A percentile compares a stretch with the other conserved stretches of the same genome.
phyloP scores from a whole-genome alignment of 331 rosid species.

The Malus hybrid region DNA sequence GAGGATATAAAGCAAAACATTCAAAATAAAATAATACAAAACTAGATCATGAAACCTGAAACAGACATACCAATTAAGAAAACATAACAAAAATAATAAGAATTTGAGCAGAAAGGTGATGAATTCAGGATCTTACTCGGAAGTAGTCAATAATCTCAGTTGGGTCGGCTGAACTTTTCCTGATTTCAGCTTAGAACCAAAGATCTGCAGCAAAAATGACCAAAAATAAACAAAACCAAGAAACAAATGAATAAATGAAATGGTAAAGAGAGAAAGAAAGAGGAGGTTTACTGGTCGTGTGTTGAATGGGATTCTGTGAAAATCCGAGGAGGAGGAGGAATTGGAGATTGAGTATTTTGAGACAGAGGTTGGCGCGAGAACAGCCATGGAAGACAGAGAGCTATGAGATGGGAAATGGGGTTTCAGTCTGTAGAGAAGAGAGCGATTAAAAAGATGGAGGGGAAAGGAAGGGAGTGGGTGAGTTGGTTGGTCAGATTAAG shows the following conservation, averaged over 20 bases:
- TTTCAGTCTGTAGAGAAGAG: not conserved
- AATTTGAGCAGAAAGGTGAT: not conserved
- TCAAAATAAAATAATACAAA: not conserved
- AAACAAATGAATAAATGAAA: not conserved
- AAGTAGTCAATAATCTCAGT: slow-evolving; percentile 24
- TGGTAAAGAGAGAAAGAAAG: not conserved
- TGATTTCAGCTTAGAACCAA: slow-evolving; percentile 27
- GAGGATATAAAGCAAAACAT: not conserved
- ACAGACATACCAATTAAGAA: not conserved
- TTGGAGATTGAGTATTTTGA: slow-evolving; percentile 25
- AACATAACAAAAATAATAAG: not conserved
- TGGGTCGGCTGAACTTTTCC: slow-evolving; percentile 35
- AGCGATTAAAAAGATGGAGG: not conserved
- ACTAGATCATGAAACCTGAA: not conserved
- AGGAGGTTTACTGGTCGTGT: slow-evolving; percentile 25
- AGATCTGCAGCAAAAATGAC: slow-evolving; percentile 36
- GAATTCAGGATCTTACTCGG: slow-evolving; percentile 31
- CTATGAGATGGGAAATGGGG: not conserved
- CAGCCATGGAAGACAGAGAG: slow-evolving; percentile 47
- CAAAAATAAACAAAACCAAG: slow-evolving; percentile 1
- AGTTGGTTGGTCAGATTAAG: slow-evolving; percentile 41
- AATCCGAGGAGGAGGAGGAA: slow-evolving; percentile 8
- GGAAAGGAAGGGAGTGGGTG: not conserved
- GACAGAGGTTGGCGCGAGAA: slow-evolving; percentile 32
- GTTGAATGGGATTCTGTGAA: not conserved